Evolutionary conservation across 2,329 filamentous ascomycete species (phyloP), one percentile per base, ranked within the genome.

Genomic region (Passalora sequoiae): DNA sequence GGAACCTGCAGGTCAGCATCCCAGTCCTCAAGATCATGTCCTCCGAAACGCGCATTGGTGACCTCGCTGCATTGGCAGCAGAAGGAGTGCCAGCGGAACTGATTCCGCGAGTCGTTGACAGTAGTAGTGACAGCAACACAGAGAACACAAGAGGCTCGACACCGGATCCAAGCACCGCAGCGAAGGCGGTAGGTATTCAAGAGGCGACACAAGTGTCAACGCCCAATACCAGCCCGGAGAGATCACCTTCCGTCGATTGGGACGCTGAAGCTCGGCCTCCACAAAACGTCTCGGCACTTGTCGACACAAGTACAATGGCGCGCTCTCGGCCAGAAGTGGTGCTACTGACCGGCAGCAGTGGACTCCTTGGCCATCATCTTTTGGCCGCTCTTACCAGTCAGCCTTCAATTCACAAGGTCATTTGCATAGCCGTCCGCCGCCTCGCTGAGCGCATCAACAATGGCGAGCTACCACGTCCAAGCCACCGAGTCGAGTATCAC

Each of bases 1-100:
- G 70, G 38, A 59, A 69, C 20, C 28, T 74, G 0, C 44, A 66
- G 0, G 54, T 67, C 0, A 67, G 75, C 25, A 62, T 76, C 0
- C 67, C 71, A 0, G 64, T 74, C 2, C 55, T 75, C 3, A 69
- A 70, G 44, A 61, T 75, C 27, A 50, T 74, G 3, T n/a, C 20
- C 17, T 10, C 7, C 8, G 20, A 21, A 17, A 17, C 21, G n/a
- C n/a, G n/a, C 4, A 20, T 24, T 27, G 32, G 24, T 9, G 29
- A 37, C 7, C 12, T 24, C 30, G 32, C 31, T 9, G 29, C 17
- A 28, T 24, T 10, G 46, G 29, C 28, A 30, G 36, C 20, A n/a
- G 40, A 42, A 9, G n/a, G 27, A n/a, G 40, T 30, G n/a, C 28
- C 28, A 12, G n/a, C 28, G 16, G 16, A 22, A 3, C 40, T 42